Conservation (phyloP, 2,329 filamentous ascomycete genomes). For the Arthrinium puccinioides region DNA sequence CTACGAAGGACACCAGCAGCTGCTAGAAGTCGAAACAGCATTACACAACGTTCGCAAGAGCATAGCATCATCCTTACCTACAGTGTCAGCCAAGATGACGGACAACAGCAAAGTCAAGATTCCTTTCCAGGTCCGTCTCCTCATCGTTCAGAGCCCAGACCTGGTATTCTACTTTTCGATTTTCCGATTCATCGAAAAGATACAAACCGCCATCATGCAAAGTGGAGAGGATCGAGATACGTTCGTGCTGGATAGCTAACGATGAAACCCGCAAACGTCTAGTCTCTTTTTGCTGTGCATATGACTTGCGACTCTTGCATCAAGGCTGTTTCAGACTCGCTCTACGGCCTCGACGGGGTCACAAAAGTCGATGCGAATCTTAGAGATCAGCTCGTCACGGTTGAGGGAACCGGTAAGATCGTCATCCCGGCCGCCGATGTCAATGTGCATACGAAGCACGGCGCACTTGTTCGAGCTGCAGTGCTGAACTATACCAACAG, state of each 20-base stretch:
- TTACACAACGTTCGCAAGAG: too few species aligned
- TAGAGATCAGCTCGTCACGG: constrained; percentile 72
- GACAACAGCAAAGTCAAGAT: constrained; percentile 22
- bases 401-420: constrained; percentile 69
- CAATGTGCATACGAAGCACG: background rate
- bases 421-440: background rate
- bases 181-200: background rate
- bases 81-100: constrained; percentile 14
- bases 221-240: background rate
- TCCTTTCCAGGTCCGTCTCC: constrained; percentile 24
- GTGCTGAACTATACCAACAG: constrained; percentile 27
- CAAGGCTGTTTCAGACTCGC: constrained; percentile 72
- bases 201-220: background rate
- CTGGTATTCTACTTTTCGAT: background rate
- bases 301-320: constrained; percentile 88
- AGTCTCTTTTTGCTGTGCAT: constrained; percentile 93
- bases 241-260: constrained; percentile 9
- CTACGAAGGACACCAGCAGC: background rate
- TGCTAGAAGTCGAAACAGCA: constrained; percentile 7
- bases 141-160: background rate
- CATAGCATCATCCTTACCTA: background rate
- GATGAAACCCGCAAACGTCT: constrained; percentile 20
- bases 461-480: background rate
- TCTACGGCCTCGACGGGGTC: constrained; percentile 73
- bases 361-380: constrained; percentile 76